Conservation (phyloP, 495 filamentous ascomycete genomes). For the Daldinia concentrica region DNA sequence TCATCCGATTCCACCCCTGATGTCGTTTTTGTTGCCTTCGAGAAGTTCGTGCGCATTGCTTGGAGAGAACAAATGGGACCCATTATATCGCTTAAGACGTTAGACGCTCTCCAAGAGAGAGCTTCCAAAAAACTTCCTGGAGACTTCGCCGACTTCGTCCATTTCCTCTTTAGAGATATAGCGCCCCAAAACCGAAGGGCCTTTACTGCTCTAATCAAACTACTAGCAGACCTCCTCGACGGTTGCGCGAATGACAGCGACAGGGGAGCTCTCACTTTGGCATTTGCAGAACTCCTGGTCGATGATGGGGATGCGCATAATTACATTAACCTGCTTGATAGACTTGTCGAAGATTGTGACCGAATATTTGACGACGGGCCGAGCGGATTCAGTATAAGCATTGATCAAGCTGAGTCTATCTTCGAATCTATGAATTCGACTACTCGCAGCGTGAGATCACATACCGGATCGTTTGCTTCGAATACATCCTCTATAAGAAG, state of each 20-base stretch:
- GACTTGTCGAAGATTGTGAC: slow-evolving; percentile 91
- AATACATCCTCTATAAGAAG: slow-evolving; percentile 86
- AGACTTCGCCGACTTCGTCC: slow-evolving; percentile 89
- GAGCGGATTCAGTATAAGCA: slow-evolving; percentile 53
- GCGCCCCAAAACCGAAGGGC: slow-evolving; percentile 92
- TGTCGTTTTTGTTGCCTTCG: slow-evolving; percentile 92
- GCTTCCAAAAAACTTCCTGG: slow-evolving; percentile 76
- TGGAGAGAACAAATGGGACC: slow-evolving; percentile 91
- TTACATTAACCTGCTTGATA: slow-evolving; percentile 90
- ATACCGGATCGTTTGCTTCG: slow-evolving; percentile 62
- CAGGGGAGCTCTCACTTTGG: slow-evolving; percentile 85
- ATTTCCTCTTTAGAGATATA: slow-evolving; percentile 77
- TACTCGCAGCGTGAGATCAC: slow-evolving; percentile 55
- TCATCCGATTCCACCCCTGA: slow-evolving; percentile 82
- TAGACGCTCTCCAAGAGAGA: slow-evolving; percentile 76
- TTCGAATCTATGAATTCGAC: slow-evolving; percentile 60
- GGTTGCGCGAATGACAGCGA: slow-evolving; percentile 96
- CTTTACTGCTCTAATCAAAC: slow-evolving; percentile 81
- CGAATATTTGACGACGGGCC: slow-evolving; percentile 78
- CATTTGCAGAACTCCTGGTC: slow-evolving; percentile 89
- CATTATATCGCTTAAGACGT: slow-evolving; percentile 69
- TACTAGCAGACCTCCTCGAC: slow-evolving; percentile 88
- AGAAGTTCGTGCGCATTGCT: slow-evolving; percentile 88
- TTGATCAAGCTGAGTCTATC: slow-evolving; percentile 44
- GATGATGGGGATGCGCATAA: slow-evolving; percentile 78